phyloP scores from a whole-genome alignment of 202 grass and related monocot genomes.

The Setaria italica region DNA sequence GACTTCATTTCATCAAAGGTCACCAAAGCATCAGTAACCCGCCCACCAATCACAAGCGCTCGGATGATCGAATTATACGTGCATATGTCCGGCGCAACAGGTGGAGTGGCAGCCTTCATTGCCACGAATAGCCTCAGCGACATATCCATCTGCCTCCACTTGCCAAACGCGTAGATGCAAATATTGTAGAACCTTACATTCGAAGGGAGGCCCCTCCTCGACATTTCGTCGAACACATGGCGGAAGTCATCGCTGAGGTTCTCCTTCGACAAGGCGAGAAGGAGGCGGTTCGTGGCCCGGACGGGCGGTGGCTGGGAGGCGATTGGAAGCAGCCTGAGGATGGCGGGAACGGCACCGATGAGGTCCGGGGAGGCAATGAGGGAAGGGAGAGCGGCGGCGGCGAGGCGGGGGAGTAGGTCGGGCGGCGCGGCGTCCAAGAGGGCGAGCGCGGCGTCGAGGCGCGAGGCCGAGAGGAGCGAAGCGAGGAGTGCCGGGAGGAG shows the following conservation, averaged over 20 bases:
- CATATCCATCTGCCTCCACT: constrained; percentile 65
- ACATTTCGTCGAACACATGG: constrained; percentile 78
- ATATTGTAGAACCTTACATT: constrained; percentile 77
- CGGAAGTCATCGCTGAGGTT: constrained; percentile 66
- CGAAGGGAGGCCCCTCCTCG: constrained; percentile 56
- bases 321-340: constrained; percentile 62
- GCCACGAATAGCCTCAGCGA: constrained; percentile 66
- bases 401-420: constrained; percentile 59
- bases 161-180: constrained; percentile 83
- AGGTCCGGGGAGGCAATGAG: constrained; percentile 47
- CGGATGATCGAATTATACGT: constrained; percentile 81
- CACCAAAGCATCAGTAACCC: constrained; percentile 56
- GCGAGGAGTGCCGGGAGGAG: constrained; percentile 62
- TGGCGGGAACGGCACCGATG: constrained; percentile 53
- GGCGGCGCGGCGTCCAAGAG: constrained; percentile 51
- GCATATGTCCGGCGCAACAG: constrained; percentile 66
- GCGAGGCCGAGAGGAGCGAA: constrained; percentile 55
- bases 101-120: constrained; percentile 62
- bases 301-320: constrained; percentile 51
- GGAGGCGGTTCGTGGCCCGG: constrained; percentile 60
- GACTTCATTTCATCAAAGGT: constrained; percentile 76
- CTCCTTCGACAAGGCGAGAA: constrained; percentile 58
- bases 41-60: constrained; percentile 59
- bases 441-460: constrained; percentile 60
- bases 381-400: constrained; percentile 52